Percentiles rank a stretch among this genome's conserved stretches.
phyloP scores from a whole-genome alignment of 345 rosid species.

The Pistacia vera region DNA sequence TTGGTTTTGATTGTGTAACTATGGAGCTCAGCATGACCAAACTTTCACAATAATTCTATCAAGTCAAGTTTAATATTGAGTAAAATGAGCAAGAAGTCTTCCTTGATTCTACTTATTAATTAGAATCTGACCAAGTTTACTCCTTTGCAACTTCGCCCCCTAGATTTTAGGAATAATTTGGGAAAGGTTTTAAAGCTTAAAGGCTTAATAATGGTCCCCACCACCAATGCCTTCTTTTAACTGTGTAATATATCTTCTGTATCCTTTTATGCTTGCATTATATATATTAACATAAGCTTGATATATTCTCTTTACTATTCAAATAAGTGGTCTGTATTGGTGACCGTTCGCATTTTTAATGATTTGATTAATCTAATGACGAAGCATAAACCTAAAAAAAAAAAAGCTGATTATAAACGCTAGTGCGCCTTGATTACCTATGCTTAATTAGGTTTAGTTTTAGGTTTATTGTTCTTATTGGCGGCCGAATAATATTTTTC shows the following conservation, averaged over 20 bases:
- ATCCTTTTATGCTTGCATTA: conserved; percentile 10
- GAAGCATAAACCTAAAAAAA: conserved; percentile 12
- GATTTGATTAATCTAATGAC: background rate
- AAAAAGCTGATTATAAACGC: conserved; percentile 1
- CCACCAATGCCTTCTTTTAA: conserved; percentile 1
- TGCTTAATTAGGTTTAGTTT: conserved; percentile 6
- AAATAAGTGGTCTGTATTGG: conserved; percentile 1
- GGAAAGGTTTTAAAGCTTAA: background rate
- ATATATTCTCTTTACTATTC: background rate
- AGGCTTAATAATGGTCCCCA: conserved; percentile 15
- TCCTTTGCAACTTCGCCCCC: background rate
- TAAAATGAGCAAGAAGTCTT: background rate
- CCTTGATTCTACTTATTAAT: background rate
- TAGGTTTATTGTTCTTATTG: conserved; percentile 2
- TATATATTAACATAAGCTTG: background rate
- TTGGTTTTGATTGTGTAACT: too few relatives aligned
- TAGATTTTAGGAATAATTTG: background rate
- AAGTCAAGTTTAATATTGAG: background rate
- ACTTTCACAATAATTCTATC: background rate
- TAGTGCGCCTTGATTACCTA: conserved; percentile 19
- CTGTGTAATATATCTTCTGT: background rate
- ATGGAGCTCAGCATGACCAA: background rate
- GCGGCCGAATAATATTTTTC: background rate
- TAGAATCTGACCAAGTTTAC: background rate
- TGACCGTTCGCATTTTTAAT: conserved; percentile 12